Conservation (phyloP, 1,139 yeast species). For the Pichia sp. region DNA sequence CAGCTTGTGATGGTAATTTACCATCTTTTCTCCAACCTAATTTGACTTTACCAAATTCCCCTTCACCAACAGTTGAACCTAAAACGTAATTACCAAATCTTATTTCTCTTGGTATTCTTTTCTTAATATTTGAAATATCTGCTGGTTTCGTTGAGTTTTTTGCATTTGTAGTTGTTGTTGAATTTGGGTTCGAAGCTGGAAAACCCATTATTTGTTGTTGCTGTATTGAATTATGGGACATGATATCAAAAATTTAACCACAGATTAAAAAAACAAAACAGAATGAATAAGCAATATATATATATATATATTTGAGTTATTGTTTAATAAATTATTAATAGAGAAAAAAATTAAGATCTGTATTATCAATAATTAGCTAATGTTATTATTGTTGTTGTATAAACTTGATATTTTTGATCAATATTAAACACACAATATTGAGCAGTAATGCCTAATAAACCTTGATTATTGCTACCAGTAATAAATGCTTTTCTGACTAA, state of each 20-base stretch:
- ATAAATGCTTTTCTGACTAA: too few species aligned
- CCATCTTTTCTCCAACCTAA: constrained; percentile 94
- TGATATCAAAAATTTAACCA: not conserved
- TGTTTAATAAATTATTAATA: too few species aligned
- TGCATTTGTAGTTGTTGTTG: not conserved
- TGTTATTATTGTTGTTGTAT: too few species aligned
- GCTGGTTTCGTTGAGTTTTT: constrained; percentile 6
- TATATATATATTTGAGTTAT: too few species aligned
- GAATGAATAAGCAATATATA: too few species aligned
- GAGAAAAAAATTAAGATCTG: too few species aligned
- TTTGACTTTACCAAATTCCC: constrained; percentile 96
- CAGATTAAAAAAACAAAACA: not conserved
- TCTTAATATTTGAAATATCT: constrained; percentile 6
- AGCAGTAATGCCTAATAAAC: too few species aligned
- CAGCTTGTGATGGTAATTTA: constrained; percentile 74
- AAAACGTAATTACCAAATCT: constrained; percentile 82
- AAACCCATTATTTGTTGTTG: not conserved
- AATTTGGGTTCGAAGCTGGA: not conserved
- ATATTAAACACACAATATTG: too few species aligned
- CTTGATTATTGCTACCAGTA: too few species aligned
- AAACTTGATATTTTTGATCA: too few species aligned
- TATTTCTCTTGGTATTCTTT: constrained; percentile 45
- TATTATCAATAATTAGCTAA: too few species aligned
- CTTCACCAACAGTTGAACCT: constrained; percentile 95
- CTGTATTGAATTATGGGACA: not conserved